phyloP scores from a whole-genome alignment of 1,139 yeast genomes.

The Yamadazyma atmosphaerica region DNA sequence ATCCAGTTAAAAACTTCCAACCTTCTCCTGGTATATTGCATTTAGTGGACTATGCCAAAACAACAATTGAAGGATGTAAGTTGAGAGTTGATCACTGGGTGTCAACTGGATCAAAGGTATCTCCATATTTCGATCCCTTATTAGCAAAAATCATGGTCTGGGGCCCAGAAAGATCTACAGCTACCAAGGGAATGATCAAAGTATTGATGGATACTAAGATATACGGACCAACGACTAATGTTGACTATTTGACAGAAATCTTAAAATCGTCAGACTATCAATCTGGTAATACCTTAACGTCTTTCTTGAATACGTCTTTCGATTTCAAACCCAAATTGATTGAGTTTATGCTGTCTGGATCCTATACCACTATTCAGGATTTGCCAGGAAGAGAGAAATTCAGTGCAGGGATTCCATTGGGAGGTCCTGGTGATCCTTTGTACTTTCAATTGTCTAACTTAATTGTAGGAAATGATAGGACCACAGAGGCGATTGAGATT shows the following conservation, averaged over 20 bases:
- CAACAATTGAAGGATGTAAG: slow-evolving; percentile 1
- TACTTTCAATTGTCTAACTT: slow-evolving; percentile 6
- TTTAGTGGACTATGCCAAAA: slow-evolving; percentile 21
- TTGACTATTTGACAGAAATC: slow-evolving; percentile 19
- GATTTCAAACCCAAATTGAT: slow-evolving; percentile 5
- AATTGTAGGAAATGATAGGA: slow-evolving; percentile 6
- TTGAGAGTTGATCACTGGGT: slow-evolving; percentile 35
- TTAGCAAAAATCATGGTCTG: slow-evolving; percentile 34
- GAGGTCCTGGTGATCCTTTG: slow-evolving; percentile 7
- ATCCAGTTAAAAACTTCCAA: slow-evolving; percentile 29
- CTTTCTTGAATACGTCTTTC: slow-evolving; percentile 3
- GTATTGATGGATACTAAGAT: slow-evolving; percentile 19
- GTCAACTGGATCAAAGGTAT: slow-evolving; percentile 28
- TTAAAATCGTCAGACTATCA: slow-evolving; percentile 1
- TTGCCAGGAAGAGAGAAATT: slow-evolving; percentile 7
- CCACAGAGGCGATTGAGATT: slow-evolving; percentile 6
- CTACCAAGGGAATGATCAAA: slow-evolving; percentile 20
- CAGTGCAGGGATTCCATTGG: slow-evolving; percentile 8
- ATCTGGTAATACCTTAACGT: slow-evolving; percentile 6
- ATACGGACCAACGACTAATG: slow-evolving; percentile 30
- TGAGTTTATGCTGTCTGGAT: slow-evolving; percentile 5
- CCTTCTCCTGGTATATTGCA: slow-evolving; percentile 35
- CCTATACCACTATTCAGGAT: slow-evolving; percentile 10
- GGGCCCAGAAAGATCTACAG: slow-evolving; percentile 23
- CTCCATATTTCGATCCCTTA: slow-evolving; percentile 35